phyloP scores from a whole-genome alignment of 345 rosid species.

The Citrus glauca region DNA sequence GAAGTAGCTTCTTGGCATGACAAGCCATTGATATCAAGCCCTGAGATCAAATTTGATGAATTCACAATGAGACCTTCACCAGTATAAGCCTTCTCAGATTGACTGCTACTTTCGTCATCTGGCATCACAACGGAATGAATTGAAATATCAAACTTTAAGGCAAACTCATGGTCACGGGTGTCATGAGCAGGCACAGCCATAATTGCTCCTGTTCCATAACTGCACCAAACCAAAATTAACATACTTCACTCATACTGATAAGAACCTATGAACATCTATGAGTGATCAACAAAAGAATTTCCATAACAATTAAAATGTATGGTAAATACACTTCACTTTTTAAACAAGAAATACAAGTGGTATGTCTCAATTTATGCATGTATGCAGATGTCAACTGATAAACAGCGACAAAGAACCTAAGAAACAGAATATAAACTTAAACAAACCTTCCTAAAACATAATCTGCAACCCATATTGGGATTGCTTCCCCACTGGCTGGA shows the following conservation, averaged over 20 bases:
- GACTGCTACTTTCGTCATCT: conserved; percentile 35
- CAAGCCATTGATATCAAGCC: conserved; percentile 80
- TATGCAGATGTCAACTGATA: conserved; percentile 8
- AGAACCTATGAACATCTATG: not conserved
- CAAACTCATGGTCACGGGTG: conserved; percentile 78
- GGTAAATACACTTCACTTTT: not conserved
- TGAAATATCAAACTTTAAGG: conserved; percentile 68
- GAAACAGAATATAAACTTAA: conserved; percentile 5
- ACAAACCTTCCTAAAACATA: conserved; percentile 76
- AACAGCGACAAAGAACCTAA: not conserved
- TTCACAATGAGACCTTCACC: conserved; percentile 59
- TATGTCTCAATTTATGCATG: not conserved
- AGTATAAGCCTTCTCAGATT: conserved; percentile 48
- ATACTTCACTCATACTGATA: conserved; percentile 1
- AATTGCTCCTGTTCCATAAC: conserved; percentile 97
- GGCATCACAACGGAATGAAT: conserved; percentile 63
- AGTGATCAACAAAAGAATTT: not conserved
- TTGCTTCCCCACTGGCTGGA: conserved; percentile 76
- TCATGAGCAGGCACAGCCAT: conserved; percentile 99
- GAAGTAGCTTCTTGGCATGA: conserved; percentile 62
- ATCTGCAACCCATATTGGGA: conserved; percentile 95
- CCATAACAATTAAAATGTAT: not conserved
- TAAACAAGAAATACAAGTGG: not conserved
- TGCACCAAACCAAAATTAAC: conserved; percentile 25
- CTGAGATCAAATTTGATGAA: conserved; percentile 54